Evolutionary conservation across 176 grass and related monocot species (phyloP), one percentile per base, ranked within the genome.

Genomic region (Urochloa ruziziensis): DNA sequence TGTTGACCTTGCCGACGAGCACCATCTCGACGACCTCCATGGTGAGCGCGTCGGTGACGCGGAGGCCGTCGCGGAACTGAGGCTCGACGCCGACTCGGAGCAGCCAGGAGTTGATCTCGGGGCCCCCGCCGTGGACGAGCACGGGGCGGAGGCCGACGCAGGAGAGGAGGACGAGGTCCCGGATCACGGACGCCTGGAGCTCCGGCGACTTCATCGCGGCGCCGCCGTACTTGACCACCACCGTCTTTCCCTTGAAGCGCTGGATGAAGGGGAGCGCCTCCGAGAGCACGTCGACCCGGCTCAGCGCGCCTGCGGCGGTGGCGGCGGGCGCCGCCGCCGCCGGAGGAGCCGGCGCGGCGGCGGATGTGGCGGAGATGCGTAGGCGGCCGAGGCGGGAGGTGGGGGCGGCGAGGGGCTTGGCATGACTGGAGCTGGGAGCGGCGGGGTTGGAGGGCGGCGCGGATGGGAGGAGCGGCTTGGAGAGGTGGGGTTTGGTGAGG

Each of bases 171-270:
- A 92, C 88, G 18, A 95, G 82, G 75, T 95, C 93, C 36, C 80
- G 86, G 90, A 92, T 84, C 70, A 95, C 89, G 18, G 90, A 92
- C 2, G 79, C 49, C 84, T 95, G 90, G 19, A 93, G 85, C 58
- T 88, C 88, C 18, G 73, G 53, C 2, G 85, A 92, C 78, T 90
- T 92, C 93, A 92, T 92, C 27, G 90, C 90, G 54, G 85, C 83
- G 70, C 90, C 93, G 57, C 90, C 93, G 63, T 95, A 95, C 83
- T 95, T 95, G 60, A 93, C 88, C 83, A 95, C 93, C 77, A 95
- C 82, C 43, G 88, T 91, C 80, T 93, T 92, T 21, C 90, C 93
- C 59, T 89, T 87, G 93, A 92, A 95, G 7, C 83, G 82, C 72
- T 91, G 93, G 65, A 96, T 91, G 66, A 90, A 95, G 24, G 93